Evolutionary conservation across 257 asterid genomes (phyloP).

Genomic region (Verbascum thapsus): DNA sequence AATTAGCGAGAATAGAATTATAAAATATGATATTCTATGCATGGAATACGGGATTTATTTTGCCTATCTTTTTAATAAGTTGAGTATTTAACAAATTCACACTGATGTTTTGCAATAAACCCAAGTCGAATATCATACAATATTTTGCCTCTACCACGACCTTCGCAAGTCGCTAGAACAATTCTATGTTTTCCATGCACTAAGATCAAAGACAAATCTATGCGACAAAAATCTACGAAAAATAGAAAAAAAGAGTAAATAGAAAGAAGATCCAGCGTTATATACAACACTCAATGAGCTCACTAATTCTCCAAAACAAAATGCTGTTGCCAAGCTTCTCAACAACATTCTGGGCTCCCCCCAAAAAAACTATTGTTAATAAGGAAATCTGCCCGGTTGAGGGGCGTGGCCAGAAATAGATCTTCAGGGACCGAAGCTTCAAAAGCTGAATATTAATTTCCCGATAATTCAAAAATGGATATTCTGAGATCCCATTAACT

Average conservation of each 20-base stretch:
- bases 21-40: too few species aligned
- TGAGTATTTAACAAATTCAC: too few species aligned
- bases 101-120: too few species aligned
- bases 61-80: too few species aligned
- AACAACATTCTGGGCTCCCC: background rate
- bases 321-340: constrained; percentile 22
- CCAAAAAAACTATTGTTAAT: constrained; percentile 15
- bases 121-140: constrained; percentile 28
- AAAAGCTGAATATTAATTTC: constrained; percentile 10
- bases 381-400: background rate
- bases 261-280: constrained; percentile 11
- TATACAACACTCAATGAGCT: constrained; percentile 32
- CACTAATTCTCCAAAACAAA: constrained; percentile 27
- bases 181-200: constrained; percentile 4
- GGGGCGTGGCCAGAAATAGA: constrained; percentile 18
- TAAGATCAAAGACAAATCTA: constrained; percentile 25
- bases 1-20: too few species aligned
- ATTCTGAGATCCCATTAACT: background rate
- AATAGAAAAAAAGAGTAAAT: background rate
- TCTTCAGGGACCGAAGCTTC: constrained; percentile 25
- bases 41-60: too few species aligned
- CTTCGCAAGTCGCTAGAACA: constrained; percentile 1
- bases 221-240: constrained; percentile 21
- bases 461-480: background rate
- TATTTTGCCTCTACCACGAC: constrained; percentile 21